These are phyloP conservation scores for Ustilago xerochloae DNA, from an alignment of 1,284 basidiomycete genomes.

Conservation along the genomic window DNA sequence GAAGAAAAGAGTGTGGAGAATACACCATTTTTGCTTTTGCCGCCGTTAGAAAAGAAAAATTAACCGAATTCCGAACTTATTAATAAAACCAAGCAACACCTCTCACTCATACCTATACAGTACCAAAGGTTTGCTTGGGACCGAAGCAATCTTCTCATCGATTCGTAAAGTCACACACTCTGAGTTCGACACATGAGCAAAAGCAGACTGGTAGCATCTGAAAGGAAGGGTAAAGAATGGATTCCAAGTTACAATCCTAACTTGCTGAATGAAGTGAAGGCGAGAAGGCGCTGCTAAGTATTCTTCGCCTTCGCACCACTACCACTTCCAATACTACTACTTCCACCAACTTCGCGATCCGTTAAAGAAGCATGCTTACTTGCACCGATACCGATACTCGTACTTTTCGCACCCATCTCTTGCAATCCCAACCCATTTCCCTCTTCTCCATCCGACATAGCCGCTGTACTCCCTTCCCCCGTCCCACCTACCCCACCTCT, in stretches of 20 bases:
- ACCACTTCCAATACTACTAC: background rate
- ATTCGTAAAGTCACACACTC: no score
- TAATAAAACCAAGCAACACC: no score
- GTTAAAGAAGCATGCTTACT: background rate
- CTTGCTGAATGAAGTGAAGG: no score
- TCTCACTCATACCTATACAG: no score
- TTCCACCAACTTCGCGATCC: constrained; percentile 9
- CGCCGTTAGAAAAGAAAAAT: no score
- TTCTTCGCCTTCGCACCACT: constrained; percentile 16
- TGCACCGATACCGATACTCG: constrained; percentile 13
- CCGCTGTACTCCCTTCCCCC: background rate
- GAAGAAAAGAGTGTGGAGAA: background rate
- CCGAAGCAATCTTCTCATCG: no score
- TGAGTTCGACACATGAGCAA: no score
- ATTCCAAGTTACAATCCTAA: no score
- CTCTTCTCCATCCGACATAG: background rate
- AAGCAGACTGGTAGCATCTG: no score
- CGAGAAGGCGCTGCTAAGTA: constrained; percentile 1
- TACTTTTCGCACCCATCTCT: constrained; percentile 1
- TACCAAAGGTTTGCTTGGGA: no score
- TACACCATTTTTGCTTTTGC: no score
- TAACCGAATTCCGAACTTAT: background rate
- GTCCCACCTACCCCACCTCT: background rate
- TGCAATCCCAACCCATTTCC: constrained; percentile 10
- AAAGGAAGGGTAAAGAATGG: no score